Evolutionary conservation across 148 eudicot genomes (phyloP).

Genomic region (Cornus controversa): DNA sequence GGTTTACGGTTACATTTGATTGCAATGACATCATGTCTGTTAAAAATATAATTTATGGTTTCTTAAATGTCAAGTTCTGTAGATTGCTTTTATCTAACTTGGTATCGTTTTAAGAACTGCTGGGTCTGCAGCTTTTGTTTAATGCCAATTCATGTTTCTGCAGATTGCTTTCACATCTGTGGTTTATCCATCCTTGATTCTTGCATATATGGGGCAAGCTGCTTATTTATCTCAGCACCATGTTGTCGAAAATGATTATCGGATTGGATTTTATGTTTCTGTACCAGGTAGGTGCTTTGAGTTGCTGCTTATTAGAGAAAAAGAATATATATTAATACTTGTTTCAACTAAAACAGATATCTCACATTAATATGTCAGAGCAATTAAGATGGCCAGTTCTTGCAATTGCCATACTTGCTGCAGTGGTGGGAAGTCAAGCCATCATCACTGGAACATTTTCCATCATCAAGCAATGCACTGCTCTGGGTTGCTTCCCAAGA

Average conservation of each 20-base stretch:
- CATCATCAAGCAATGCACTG: constrained; percentile 90
- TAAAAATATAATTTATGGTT: background rate
- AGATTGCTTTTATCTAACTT: background rate
- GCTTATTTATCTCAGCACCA: constrained; percentile 91
- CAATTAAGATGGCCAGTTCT: constrained; percentile 87
- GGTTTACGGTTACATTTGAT: too few species aligned
- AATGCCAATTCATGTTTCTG: constrained; percentile 2
- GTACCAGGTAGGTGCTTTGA: constrained; percentile 65
- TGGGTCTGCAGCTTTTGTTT: background rate
- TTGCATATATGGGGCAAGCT: constrained; percentile 99
- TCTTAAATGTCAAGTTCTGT: constrained; percentile 3
- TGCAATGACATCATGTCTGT: background rate
- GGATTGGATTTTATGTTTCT: constrained; percentile 87
- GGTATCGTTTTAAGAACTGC: background rate
- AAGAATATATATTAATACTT: background rate
- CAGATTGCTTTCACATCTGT: constrained; percentile 83
- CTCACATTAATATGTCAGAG: constrained; percentile 37
- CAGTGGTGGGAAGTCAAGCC: constrained; percentile 98
- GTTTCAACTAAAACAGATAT: background rate
- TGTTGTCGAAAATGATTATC: constrained; percentile 39
- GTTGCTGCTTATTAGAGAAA: background rate
- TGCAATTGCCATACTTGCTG: constrained; percentile 88
- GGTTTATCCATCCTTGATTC: constrained; percentile 88
- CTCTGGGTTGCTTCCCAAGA: constrained; percentile 86
- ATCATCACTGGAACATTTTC: constrained; percentile 97